Percentiles rank a stretch among this genome's conserved stretches.
phyloP scores from a whole-genome alignment of 495 filamentous ascomycete genomes.

The Glarea lozoyensis region DNA sequence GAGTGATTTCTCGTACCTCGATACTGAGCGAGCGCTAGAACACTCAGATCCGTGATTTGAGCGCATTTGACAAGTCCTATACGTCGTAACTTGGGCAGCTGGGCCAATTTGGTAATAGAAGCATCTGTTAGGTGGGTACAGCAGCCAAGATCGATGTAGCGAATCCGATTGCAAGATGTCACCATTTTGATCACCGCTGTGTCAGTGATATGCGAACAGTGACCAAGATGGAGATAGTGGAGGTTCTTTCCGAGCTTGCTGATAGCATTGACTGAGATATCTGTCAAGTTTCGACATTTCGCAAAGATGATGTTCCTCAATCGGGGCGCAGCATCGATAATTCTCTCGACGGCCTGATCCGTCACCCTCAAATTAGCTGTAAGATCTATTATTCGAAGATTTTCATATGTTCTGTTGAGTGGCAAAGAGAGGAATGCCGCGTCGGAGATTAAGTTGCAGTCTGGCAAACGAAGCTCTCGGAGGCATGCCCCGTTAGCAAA shows the following conservation, averaged over 20 bases:
- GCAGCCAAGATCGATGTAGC: constrained; percentile 96
- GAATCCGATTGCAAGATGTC: constrained; percentile 79
- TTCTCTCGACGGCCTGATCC: constrained; percentile 79
- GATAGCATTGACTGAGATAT: constrained; percentile 80
- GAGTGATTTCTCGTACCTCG: constrained; percentile 36
- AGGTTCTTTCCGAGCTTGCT: constrained; percentile 87
- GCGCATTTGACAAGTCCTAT: constrained; percentile 94
- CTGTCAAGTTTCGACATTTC: constrained; percentile 89
- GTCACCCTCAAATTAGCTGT: constrained; percentile 76
- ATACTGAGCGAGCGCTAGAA: constrained; percentile 67
- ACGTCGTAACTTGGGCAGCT: constrained; percentile 81
- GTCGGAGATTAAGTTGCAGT: constrained; percentile 77
- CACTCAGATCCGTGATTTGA: constrained; percentile 80
- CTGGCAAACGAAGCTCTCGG: constrained; percentile 78
- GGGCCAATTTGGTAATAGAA: constrained; percentile 78
- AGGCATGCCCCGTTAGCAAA: constrained; percentile 68
- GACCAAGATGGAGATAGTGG: constrained; percentile 91
- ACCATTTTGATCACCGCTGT: constrained; percentile 74
- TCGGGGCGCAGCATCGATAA: constrained; percentile 76
- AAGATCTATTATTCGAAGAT: constrained; percentile 86
- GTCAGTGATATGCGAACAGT: constrained; percentile 88
- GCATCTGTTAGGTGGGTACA: constrained; percentile 82
- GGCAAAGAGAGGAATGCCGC: constrained; percentile 79
- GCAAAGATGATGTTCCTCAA: constrained; percentile 87
- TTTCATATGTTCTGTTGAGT: constrained; percentile 59